These are phyloP conservation scores for Russula sp. DNA, from an alignment of 768 basidiomycete species.

Conservation along the genomic window DNA sequence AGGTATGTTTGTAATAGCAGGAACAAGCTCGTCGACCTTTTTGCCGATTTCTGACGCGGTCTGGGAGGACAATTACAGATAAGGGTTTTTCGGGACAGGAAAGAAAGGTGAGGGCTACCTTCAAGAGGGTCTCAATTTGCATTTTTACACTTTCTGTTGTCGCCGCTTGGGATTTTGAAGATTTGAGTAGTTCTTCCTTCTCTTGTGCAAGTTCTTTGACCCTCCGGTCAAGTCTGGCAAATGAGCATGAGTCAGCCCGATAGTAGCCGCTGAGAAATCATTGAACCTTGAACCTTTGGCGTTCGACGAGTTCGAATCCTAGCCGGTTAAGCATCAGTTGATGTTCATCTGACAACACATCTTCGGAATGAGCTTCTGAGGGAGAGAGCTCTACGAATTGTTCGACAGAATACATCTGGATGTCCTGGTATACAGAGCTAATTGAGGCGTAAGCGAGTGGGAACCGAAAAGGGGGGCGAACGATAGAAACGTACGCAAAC, in stretches of 20 bases:
- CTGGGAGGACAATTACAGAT: constrained; percentile 22
- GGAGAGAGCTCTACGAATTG: constrained; percentile 72
- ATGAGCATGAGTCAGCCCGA: constrained; percentile 12
- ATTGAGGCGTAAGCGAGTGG: not conserved
- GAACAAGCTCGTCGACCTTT: constrained; percentile 30
- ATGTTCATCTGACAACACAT: constrained; percentile 65
- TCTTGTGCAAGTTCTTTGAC: constrained; percentile 63
- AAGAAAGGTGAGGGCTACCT: constrained; percentile 43
- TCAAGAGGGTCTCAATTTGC: constrained; percentile 73
- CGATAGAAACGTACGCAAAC: constrained; percentile 63
- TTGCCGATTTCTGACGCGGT: constrained; percentile 28
- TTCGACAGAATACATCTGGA: constrained; percentile 66
- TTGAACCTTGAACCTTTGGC: constrained; percentile 77
- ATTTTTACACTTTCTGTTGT: constrained; percentile 76
- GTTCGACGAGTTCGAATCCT: constrained; percentile 83
- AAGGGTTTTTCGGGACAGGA: not conserved
- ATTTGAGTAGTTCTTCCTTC: constrained; percentile 78
- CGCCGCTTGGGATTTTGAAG: constrained; percentile 68
- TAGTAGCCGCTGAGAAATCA: constrained; percentile 26
- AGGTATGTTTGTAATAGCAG: constrained; percentile 9
- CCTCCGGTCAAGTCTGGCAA: constrained; percentile 60
- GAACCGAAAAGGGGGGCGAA: not conserved
- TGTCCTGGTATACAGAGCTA: constrained; percentile 87
- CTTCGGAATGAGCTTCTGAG: constrained; percentile 57
- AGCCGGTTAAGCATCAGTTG: constrained; percentile 85